Conservation (phyloP, 2,329 filamentous ascomycete species). For the Talaromyces funiculosus region DNA sequence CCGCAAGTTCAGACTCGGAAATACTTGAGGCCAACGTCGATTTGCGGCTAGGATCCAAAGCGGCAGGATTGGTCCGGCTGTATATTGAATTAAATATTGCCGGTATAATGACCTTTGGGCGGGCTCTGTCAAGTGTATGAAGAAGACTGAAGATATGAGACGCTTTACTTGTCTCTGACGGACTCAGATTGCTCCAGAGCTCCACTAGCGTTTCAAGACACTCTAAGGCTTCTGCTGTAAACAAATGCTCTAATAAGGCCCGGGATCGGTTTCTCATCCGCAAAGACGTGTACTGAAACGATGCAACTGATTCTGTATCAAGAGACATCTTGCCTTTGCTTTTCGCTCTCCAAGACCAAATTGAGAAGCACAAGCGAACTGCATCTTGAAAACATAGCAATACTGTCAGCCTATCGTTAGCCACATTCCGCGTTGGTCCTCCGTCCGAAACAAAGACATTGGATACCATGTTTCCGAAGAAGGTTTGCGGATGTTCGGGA, state of each 20-base stretch:
- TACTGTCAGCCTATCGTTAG: conserved; percentile 88
- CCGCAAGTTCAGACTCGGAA: conserved; percentile 74
- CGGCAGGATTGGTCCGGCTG: conserved; percentile 79
- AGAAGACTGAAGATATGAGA: conserved; percentile 75
- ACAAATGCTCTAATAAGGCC: conserved; percentile 84
- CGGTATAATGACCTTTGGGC: conserved; percentile 85
- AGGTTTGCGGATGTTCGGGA: conserved; percentile 76
- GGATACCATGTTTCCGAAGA: conserved; percentile 92
- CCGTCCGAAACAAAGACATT: conserved; percentile 79
- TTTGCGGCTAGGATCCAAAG: conserved; percentile 71
- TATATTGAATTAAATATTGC: conserved; percentile 96
- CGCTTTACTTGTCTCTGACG: conserved; percentile 47
- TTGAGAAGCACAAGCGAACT: conserved; percentile 82
- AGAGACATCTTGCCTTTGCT: conserved; percentile 41
- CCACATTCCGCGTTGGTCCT: conserved; percentile 71
- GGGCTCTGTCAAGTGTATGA: conserved; percentile 83
- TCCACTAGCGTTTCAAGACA: conserved; percentile 87
- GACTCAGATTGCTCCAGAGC: conserved; percentile 62
- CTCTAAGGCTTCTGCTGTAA: conserved; percentile 85
- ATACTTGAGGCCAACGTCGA: conserved; percentile 85
- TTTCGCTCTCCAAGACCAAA: conserved; percentile 86
- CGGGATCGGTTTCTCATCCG: conserved; percentile 86
- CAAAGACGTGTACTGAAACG: conserved; percentile 83
- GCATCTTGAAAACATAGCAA: conserved; percentile 95
- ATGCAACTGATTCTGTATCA: conserved; percentile 66